These are phyloP conservation scores for Lentinula sp. DNA, from an alignment of 768 basidiomycete species.

Conservation along the genomic window DNA sequence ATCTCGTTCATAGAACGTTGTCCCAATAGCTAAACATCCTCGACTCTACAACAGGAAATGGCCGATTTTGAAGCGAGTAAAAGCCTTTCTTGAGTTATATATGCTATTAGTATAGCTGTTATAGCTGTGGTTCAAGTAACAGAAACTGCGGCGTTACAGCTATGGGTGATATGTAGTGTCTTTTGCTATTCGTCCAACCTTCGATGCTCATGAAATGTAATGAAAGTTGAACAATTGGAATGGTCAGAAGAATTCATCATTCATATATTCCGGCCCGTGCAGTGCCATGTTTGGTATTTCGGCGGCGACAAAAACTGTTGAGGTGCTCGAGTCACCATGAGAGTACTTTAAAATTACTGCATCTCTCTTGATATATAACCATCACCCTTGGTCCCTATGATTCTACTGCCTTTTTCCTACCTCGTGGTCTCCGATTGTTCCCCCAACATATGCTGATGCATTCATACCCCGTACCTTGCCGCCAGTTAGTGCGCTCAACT, in stretches of 20 bases:
- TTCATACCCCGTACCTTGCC: constrained; percentile 26
- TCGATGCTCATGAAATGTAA: not conserved
- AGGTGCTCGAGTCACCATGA: not conserved
- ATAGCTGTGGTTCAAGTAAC: not conserved
- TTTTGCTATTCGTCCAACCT: constrained; percentile 1
- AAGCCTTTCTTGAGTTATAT: not conserved
- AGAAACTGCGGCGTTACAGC: not conserved
- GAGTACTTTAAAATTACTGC: not conserved
- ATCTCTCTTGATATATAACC: not conserved
- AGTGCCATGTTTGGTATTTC: not conserved
- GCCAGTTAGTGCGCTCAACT: constrained; percentile 25
- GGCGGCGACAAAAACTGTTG: not conserved
- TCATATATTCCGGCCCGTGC: not conserved
- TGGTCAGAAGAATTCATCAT: not conserved
- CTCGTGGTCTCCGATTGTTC: not conserved
- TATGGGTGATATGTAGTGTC: not conserved
- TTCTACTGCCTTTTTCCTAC: not conserved
- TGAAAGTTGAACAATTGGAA: not conserved
- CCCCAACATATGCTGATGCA: constrained; percentile 25
- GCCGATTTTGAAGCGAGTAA: not conserved
- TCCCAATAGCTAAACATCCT: constrained; percentile 1
- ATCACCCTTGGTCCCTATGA: not conserved
- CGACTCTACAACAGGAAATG: not conserved
- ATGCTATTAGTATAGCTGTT: not conserved
- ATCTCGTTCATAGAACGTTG: not conserved